Percentiles rank a stretch among this genome's conserved stretches.
Conservation (phyloP, 2,329 filamentous ascomycete genomes). For the Botrytis elliptica region DNA sequence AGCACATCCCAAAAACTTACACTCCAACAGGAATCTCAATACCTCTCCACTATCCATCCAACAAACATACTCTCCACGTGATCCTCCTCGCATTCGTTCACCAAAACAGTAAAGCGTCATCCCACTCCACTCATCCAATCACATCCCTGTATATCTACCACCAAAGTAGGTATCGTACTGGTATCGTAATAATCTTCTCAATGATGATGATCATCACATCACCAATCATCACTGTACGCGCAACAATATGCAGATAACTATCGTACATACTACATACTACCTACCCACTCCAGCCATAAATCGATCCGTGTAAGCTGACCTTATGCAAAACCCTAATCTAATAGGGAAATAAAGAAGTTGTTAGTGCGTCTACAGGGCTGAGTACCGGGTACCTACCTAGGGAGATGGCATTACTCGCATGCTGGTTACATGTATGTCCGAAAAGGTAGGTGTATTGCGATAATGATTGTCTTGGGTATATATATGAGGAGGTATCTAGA, state of each 20-base stretch:
- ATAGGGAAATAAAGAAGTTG: neutral
- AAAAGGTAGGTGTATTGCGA: neutral
- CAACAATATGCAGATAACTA: too few species aligned
- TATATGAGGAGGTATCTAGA: neutral
- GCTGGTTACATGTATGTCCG: neutral
- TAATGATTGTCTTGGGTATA: neutral
- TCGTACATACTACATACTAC: too few species aligned
- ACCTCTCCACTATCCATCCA: neutral
- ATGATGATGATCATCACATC: too few species aligned
- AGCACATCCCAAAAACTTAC: neutral
- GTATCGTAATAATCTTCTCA: neutral
- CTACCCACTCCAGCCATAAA: too few species aligned
- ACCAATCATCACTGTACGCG: too few species aligned
- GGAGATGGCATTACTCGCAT: neutral
- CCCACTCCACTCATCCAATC: neutral
- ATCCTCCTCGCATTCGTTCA: neutral
- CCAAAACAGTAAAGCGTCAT: neutral
- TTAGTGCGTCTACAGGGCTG: neutral
- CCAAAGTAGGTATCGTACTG: too few species aligned
- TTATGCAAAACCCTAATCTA: neutral
- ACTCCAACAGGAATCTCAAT: neutral
- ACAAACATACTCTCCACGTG: neutral
- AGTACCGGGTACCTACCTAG: neutral
- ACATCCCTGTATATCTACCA: neutral
- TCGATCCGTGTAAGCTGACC: too few species aligned